Percentiles rank a stretch among this genome's conserved stretches.
These are phyloP conservation scores for Hygrophila difformis DNA, from an alignment of 257 asterid genomes.

Conservation along the genomic window DNA sequence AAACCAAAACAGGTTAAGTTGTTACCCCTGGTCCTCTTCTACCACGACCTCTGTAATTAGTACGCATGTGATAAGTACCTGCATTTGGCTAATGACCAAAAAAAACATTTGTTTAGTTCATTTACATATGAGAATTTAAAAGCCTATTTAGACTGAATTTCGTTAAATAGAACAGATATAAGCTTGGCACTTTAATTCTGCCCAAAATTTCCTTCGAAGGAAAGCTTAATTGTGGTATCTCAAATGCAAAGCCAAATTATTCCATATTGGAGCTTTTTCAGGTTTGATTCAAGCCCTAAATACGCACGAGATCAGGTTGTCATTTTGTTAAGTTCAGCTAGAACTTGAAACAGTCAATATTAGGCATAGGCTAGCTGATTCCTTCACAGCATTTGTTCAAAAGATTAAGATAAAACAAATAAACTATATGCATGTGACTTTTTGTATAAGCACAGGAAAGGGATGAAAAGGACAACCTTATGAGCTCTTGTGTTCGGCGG, in stretches of 20 bases:
- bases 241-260: neutral
- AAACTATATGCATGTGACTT: too few relatives aligned
- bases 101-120: too few relatives aligned
- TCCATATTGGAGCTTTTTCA: neutral
- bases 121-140: slow-evolving; percentile 1
- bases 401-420: neutral
- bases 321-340: neutral
- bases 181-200: neutral
- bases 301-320: neutral
- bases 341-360: neutral
- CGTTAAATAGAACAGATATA: too few relatives aligned
- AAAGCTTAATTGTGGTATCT: neutral
- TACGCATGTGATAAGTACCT: slow-evolving; percentile 42
- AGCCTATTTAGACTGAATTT: neutral
- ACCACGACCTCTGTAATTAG: slow-evolving; percentile 85
- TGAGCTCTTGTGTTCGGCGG: slow-evolving; percentile 56
- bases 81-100: slow-evolving; percentile 54
- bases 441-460: neutral
- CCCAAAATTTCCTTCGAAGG: neutral
- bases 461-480: slow-evolving; percentile 36
- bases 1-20: slow-evolving; percentile 14
- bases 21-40: slow-evolving; percentile 84
- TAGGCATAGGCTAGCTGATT: neutral
- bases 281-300: slow-evolving; percentile 3
- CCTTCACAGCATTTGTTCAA: slow-evolving; percentile 2